Evolutionary conservation across 768 basidiomycete species (phyloP), one percentile per base, ranked within the genome.

Genomic region (Melanogaster broomeanus): DNA sequence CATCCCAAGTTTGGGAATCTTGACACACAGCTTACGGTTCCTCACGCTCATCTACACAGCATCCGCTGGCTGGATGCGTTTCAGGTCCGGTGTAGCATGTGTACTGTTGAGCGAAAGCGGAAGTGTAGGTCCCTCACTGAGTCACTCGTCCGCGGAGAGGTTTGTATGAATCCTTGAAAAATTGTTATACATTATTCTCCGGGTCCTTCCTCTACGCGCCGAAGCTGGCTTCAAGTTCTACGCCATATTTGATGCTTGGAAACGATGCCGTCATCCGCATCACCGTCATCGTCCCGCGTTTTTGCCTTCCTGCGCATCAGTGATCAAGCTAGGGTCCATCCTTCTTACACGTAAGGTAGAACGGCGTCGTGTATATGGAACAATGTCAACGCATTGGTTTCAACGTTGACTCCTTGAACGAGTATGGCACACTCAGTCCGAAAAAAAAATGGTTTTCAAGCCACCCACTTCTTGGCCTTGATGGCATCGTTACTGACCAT

Each of bases 131-230:
- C n/a, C n/a, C n/a, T n/a, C n/a, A 19, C 31, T 13, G 35, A 2
- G 39, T 37, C 39, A 10, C 62, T 53, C 51, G 49, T 63, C 61
- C 58, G 61, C 61, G 61, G 55, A 61, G 56, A 59, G 62, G n/a
- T 47, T 58, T 53, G 58, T 61, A 49, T 33, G 9, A 37, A 37
- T n/a, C 34, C 12, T 13, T 4, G 10, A 15, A 35, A n/a, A n/a
- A n/a, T n/a, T n/a, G n/a, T n/a, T n/a, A 18, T 6, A 1, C 34
- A 16, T 34, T 53, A 53, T n/a, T n/a, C n/a, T n/a, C n/a, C n/a
- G n/a, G n/a, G n/a, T 61, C 59, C 47, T 48, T 41, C 6, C 33
- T 22, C 47, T 51, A 49, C 50, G 63, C 57, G 55, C 38, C 52
- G 50, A 50, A 53, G 53, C 15, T 2, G 42, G 53, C 52, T n/a